Percentiles rank a stretch among this genome's conserved stretches.
These are phyloP conservation scores for Musa acuminata DNA, from an alignment of 176 grass and related monocot genomes.

Conservation along the genomic window DNA sequence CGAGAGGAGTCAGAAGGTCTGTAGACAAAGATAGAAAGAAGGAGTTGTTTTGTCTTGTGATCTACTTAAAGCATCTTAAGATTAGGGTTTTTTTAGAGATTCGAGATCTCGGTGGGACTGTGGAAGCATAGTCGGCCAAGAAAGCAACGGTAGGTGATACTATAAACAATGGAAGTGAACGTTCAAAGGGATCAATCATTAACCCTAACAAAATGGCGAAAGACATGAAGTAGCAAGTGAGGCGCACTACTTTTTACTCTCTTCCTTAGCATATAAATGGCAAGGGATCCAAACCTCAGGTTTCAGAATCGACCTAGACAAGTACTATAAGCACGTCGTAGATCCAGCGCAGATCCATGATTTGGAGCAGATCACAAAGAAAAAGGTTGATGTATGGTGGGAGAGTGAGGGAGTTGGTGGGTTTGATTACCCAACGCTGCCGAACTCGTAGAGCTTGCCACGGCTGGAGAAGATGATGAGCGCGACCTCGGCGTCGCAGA, in stretches of 20 bases:
- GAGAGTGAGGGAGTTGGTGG: slow-evolving; percentile 26
- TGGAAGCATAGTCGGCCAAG: background rate
- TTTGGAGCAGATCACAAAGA: background rate
- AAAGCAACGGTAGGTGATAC: background rate
- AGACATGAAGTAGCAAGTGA: background rate
- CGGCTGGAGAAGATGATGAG: slow-evolving; percentile 72
- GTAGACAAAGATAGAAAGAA: background rate
- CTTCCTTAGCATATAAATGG: background rate
- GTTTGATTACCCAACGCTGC: slow-evolving; percentile 21
- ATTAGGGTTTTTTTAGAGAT: background rate
- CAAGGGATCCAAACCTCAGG: background rate
- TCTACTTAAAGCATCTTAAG: background rate
- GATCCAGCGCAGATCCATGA: background rate
- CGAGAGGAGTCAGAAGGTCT: too few relatives aligned
- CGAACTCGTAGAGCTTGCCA: slow-evolving; percentile 65
- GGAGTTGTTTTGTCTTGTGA: background rate
- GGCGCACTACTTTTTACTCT: background rate
- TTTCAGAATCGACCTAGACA: background rate
- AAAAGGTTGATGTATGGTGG: background rate
- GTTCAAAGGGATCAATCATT: background rate
- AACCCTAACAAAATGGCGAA: background rate
- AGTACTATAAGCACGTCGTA: background rate
- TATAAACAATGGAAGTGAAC: background rate
- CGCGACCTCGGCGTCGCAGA: slow-evolving; percentile 71
- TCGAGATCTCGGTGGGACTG: background rate